Percentiles rank a stretch among this genome's conserved stretches.
Evolutionary conservation across 1,284 basidiomycete species (phyloP).

Genomic region (Sphaerobolus stellatus): DNA sequence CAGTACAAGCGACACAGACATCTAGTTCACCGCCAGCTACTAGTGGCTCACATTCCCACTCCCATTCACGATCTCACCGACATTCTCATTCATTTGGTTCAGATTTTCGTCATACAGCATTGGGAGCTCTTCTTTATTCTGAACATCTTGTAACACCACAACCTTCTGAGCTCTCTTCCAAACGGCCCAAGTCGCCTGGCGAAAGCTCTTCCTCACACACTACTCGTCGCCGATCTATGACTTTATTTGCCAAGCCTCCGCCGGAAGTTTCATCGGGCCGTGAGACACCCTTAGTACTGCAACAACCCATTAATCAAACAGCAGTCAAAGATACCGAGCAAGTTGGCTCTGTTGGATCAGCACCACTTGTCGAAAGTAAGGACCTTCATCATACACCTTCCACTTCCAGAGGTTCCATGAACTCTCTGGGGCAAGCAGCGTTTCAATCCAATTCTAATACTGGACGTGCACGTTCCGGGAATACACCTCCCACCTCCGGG

Average conservation of each 20-base stretch:
- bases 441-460: background rate
- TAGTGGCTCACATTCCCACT: no score
- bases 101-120: background rate
- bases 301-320: constrained; percentile 34
- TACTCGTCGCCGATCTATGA: background rate
- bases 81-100: constrained; percentile 2
- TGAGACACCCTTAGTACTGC: constrained; percentile 62
- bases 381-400: constrained; percentile 1
- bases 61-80: constrained; percentile 2
- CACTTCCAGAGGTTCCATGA: constrained; percentile 4
- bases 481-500: constrained; percentile 13
- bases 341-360: background rate
- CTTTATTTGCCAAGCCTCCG: constrained; percentile 15
- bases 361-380: background rate
- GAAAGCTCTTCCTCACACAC: no score
- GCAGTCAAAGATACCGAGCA: no score
- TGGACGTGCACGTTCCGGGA: constrained; percentile 2
- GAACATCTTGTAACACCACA: constrained; percentile 17
- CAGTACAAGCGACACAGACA: no score
- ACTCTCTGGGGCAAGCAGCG: constrained; percentile 2
- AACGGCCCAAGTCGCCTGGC: no score
- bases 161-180: constrained; percentile 18
- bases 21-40: no score
- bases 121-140: constrained; percentile 13
- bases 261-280: constrained; percentile 39